Base-by-base conservation (phyloP, 129 eudicot species). In the Chrysanthemum makinoi region DNA sequence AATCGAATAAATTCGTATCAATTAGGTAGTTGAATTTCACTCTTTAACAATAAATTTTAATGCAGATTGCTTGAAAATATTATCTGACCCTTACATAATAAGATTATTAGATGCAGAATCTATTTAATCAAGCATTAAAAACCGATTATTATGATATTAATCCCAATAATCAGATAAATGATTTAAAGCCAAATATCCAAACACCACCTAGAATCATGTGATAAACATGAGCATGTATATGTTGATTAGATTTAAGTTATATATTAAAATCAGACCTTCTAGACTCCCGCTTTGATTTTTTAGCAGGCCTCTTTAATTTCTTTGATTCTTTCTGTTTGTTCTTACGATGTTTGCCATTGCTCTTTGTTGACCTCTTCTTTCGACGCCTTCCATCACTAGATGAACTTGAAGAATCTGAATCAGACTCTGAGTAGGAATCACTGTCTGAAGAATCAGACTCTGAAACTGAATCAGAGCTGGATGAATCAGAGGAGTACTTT, bases 401-500 rank as follows among this genome's bases (percentile, higher is more conserved):
- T 16, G 97, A 92, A 69, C 87, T 85, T 15, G 96, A 87, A 77
- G 88, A 88, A 76, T 78, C 65, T 9, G 95, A 87, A 51, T 85
- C 87, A 5, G 95, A 85, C 26, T 75, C 84, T 2, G 89, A 88
- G 49, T 52, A 56, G 24, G 94, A 89, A 71, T 86, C 90, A 16
- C 94, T 75, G 47, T 61, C 82, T 16, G 93, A 89, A 51, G 93
- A 86, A 75, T 77, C 50, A 7, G 97, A 86, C 52, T 81, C 90
- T 0, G 96, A 80, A 78, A 85, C 85, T 9, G 89, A 48, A 62
- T 48, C 78, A 54, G 91, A 87, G 82, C 96, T 85, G 68, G 84
- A 83, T 47, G 96, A 86, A 50, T 87, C 96, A 65, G 98, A 87
- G 12, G 95, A 90, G 84, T 86, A 82, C 72, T 88, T 85, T 81